Evolutionary conservation across 1,139 yeast genomes (phyloP), one percentile per base, ranked within the genome.

Genomic region (Saccharomyces hybrid): DNA sequence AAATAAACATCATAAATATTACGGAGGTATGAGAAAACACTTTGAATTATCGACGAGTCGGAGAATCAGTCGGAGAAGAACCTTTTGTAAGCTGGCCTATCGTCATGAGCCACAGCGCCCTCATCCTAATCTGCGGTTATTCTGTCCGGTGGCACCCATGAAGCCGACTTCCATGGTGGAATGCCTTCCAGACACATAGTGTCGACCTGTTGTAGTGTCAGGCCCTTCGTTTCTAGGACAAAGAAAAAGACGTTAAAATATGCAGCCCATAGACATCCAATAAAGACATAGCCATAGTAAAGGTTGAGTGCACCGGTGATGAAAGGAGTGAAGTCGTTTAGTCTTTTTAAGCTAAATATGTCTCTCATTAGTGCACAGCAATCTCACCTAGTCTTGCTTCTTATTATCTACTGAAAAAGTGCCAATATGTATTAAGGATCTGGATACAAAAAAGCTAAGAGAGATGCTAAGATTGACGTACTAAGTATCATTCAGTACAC

Each of bases 221-320:
- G 75, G 56, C 88, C 88, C 70, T 80, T 79, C 54, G 90, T 84
- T 71, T 83, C 88, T 60, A 81, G 83, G 55, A 84, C 82, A 59
- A 76, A 74, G 67, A 82, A 79, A 74, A 76, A 76, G 55, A 20
- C 23, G 23, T 20, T 3, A 20, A 20, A 3, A 20, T 20, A 20
- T 3, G 23, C 23, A 20, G 4, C 23, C 4, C 23, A 20, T 20
- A 20, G 23, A 20, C 32, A 30, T 13, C 88, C 90, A 62, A 82
- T 77, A 74, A 86, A 86, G 53, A 85, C 88, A 65, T 80, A 85
- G 59, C 91, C 90, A 67, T 83, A 84, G 75, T 59, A 59, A 51
- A 68, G 50, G 50, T 60, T 61, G 55, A 63, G 59, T 38, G 75
- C 76, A 52, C 64, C 64, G 50, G 84, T 81, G 63, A 84, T 82